phyloP scores from a whole-genome alignment of 1,139 yeast species.

The Candida sp. region DNA sequence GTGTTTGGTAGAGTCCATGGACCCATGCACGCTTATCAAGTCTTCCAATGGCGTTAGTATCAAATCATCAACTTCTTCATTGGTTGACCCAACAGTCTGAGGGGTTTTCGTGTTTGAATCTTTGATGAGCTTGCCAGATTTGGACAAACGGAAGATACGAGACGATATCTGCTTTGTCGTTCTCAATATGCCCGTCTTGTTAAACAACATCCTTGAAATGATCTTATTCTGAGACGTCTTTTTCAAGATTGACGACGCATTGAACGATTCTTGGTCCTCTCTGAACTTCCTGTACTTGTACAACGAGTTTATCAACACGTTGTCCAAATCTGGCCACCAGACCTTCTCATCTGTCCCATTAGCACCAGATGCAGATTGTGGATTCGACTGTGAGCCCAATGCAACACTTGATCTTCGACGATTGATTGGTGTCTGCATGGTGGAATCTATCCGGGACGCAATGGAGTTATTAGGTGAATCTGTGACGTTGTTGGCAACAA shows the following conservation, averaged over 20 bases:
- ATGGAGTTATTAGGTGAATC: constrained; percentile 43
- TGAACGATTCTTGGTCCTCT: constrained; percentile 23
- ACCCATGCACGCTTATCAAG: constrained; percentile 17
- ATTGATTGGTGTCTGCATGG: constrained; percentile 36
- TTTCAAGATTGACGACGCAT: constrained; percentile 30
- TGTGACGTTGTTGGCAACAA: constrained; percentile 13
- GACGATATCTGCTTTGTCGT: constrained; percentile 48
- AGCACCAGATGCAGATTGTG: constrained; percentile 13
- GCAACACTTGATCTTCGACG: constrained; percentile 18
- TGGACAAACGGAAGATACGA: constrained; percentile 29
- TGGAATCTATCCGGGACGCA: constrained; percentile 41
- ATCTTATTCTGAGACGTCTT: constrained; percentile 46
- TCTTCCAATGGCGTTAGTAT: constrained; percentile 30
- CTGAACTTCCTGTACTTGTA: constrained; percentile 40
- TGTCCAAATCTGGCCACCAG: constrained; percentile 45
- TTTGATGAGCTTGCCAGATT: constrained; percentile 20
- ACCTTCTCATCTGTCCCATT: constrained; percentile 28
- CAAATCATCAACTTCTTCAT: constrained; percentile 26
- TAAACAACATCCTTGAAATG: constrained; percentile 43
- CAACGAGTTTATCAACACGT: constrained; percentile 38
- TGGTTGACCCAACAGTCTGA: constrained; percentile 10
- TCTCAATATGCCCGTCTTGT: constrained; percentile 40
- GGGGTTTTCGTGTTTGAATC: constrained; percentile 16
- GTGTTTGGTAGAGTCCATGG: constrained; percentile 19
- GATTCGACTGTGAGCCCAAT: constrained; percentile 3